phyloP scores from a whole-genome alignment of 139 green algal genomes.

The Chlorella ohadii region DNA sequence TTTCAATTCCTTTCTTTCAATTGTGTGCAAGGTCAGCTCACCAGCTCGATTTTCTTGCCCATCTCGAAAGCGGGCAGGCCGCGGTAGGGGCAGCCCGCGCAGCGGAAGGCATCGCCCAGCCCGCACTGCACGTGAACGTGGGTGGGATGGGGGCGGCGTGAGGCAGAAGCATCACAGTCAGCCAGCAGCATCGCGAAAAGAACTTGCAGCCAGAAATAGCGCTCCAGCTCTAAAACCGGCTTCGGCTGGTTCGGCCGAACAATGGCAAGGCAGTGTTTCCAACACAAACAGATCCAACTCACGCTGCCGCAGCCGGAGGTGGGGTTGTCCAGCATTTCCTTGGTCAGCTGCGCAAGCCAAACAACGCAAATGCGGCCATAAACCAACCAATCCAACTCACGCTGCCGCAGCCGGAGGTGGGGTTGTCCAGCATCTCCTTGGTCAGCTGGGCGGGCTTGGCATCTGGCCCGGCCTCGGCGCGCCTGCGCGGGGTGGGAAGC shows the following conservation, averaged over 20 bases:
- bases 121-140: conserved; percentile 72
- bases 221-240: no score
- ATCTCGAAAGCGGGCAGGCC: conserved; percentile 93
- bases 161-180: background rate
- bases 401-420: conserved; percentile 88
- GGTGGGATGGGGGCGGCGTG: no score
- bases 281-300: conserved; percentile 17
- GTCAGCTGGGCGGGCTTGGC: conserved; percentile 73
- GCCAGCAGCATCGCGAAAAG: no score
- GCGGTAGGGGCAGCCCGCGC: conserved; percentile 92
- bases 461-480: conserved; percentile 16
- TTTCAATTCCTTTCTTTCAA: no score
- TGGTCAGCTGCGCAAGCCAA: background rate
- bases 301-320: conserved; percentile 89
- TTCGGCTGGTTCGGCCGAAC: no score
- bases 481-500: no score
- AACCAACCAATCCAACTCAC: conserved; percentile 44
- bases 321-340: conserved; percentile 82
- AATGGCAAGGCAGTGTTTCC: no score
- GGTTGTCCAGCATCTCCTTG: conserved; percentile 93
- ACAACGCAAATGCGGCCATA: background rate
- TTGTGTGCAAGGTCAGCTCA: background rate
- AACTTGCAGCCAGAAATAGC: no score
- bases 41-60: conserved; percentile 88
- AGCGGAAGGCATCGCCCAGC: conserved; percentile 97